phyloP scores from a whole-genome alignment of 805 yeast species.

The Debaryomyces prosopidis region DNA sequence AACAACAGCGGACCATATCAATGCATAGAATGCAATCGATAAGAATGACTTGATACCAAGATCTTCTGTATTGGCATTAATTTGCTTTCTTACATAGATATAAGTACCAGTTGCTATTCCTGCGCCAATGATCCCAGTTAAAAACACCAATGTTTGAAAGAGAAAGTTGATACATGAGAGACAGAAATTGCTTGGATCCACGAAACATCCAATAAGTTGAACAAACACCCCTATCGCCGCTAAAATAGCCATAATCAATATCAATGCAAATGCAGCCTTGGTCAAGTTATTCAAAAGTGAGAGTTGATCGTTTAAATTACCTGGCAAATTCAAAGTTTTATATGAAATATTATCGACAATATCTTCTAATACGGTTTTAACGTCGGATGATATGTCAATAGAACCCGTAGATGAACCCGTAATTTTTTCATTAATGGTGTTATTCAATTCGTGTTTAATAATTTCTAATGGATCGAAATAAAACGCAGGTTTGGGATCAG shows the following conservation, averaged over 20 bases:
- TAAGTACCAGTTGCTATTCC: slow-evolving; percentile 68
- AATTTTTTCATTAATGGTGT: slow-evolving; percentile 21
- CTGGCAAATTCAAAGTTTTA: slow-evolving; percentile 52
- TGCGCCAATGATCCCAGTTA: slow-evolving; percentile 48
- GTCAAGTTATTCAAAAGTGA: slow-evolving; percentile 47
- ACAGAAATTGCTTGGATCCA: slow-evolving; percentile 44
- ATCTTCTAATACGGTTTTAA: slow-evolving; percentile 18
- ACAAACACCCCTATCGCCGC: slow-evolving; percentile 49
- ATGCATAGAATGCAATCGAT: slow-evolving; percentile 52
- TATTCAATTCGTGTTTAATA: slow-evolving; percentile 32
- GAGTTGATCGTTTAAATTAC: slow-evolving; percentile 47
- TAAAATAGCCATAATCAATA: slow-evolving; percentile 31
- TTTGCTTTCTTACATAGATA: slow-evolving; percentile 45
- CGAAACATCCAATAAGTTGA: slow-evolving; percentile 44
- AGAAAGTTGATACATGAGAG: slow-evolving; percentile 47
- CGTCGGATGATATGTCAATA: slow-evolving; percentile 15
- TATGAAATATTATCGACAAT: slow-evolving; percentile 23
- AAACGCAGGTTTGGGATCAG: slow-evolving; percentile 54
- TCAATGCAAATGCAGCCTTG: slow-evolving; percentile 53
- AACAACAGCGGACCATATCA: slow-evolving; percentile 64
- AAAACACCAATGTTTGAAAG: slow-evolving; percentile 44
- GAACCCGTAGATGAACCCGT: slow-evolving; percentile 18
- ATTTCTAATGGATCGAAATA: slow-evolving; percentile 52
- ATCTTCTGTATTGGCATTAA: slow-evolving; percentile 47
- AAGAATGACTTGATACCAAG: slow-evolving; percentile 60